phyloP scores from a whole-genome alignment of 2,329 filamentous ascomycete species.

The Monosporascus sp. region DNA sequence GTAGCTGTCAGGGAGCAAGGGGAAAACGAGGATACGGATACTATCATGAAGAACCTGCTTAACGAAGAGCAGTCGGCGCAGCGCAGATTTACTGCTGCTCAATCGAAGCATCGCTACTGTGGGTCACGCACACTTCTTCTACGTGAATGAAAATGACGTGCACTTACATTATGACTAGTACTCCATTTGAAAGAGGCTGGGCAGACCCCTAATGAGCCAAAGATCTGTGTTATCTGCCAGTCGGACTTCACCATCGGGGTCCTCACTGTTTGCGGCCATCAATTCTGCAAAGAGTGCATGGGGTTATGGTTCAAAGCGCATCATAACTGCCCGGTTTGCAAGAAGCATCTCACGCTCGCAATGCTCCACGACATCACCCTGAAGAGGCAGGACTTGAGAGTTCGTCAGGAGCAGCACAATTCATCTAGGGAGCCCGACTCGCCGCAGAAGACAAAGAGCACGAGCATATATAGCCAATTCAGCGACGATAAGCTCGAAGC shows the following conservation, averaged over 20 bases:
- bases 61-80: slow-evolving; percentile 46
- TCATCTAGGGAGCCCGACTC: background rate
- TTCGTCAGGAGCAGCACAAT: slow-evolving; percentile 50
- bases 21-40: slow-evolving; percentile 40
- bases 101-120: slow-evolving; percentile 72
- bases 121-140: slow-evolving; percentile 22
- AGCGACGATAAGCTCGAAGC: slow-evolving; percentile 64
- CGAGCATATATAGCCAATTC: slow-evolving; percentile 72
- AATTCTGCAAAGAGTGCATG: slow-evolving; percentile 88
- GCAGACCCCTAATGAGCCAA: slow-evolving; percentile 55
- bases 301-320: slow-evolving; percentile 69
- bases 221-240: slow-evolving; percentile 84
- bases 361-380: slow-evolving; percentile 84
- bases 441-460: slow-evolving; percentile 24
- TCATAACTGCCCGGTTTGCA: slow-evolving; percentile 80
- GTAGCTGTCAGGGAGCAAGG: slow-evolving; percentile 69
- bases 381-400: slow-evolving; percentile 67
- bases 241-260: slow-evolving; percentile 70
- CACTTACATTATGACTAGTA: slow-evolving; percentile 32
- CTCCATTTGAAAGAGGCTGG: slow-evolving; percentile 52
- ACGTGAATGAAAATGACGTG: slow-evolving; percentile 1
- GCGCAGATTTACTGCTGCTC: slow-evolving; percentile 54
- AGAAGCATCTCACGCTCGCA: slow-evolving; percentile 54
- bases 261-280: slow-evolving; percentile 83
- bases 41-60: slow-evolving; percentile 35